phyloP scores from a whole-genome alignment of 2,329 filamentous ascomycete genomes.

The Aspergillus clavatus region DNA sequence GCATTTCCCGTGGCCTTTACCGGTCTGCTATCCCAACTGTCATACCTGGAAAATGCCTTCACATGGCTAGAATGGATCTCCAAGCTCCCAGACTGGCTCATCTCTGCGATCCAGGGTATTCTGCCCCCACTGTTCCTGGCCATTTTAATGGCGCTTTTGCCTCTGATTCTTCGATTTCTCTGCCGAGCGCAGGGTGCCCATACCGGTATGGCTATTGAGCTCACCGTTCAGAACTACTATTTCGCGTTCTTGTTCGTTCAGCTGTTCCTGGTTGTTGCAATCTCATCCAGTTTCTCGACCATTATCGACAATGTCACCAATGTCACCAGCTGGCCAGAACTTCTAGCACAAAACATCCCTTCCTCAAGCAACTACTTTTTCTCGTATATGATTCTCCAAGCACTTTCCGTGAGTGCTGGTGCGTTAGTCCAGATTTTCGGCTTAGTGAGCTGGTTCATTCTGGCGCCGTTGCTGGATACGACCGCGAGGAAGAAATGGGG shows the following conservation, averaged over 20 bases:
- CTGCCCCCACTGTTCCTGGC: constrained; percentile 73
- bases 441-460: constrained; percentile 73
- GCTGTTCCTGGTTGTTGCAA: constrained; percentile 86
- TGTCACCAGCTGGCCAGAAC: constrained; percentile 64
- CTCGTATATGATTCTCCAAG: constrained; percentile 95
- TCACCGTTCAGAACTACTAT: constrained; percentile 88
- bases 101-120: constrained; percentile 75
- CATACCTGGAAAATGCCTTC: constrained; percentile 60
- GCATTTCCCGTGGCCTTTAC: constrained; percentile 87
- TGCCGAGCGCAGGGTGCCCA: constrained; percentile 72
- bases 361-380: constrained; percentile 95
- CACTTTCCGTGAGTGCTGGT: constrained; percentile 82
- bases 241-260: constrained; percentile 94
- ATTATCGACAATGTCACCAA: constrained; percentile 60
- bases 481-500: constrained; percentile 79
- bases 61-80: constrained; percentile 68
- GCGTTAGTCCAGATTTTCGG: constrained; percentile 79
- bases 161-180: constrained; percentile 70
- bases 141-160: constrained; percentile 74
- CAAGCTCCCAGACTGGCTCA: constrained; percentile 54
- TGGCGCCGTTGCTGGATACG: constrained; percentile 75
- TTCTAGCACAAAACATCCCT: constrained; percentile 74
- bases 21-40: constrained; percentile 72
- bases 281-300: constrained; percentile 69
- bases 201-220: constrained; percentile 70